These are phyloP conservation scores for Pogostemon cablin DNA, from an alignment of 257 asterid genomes.

Conservation along the genomic window DNA sequence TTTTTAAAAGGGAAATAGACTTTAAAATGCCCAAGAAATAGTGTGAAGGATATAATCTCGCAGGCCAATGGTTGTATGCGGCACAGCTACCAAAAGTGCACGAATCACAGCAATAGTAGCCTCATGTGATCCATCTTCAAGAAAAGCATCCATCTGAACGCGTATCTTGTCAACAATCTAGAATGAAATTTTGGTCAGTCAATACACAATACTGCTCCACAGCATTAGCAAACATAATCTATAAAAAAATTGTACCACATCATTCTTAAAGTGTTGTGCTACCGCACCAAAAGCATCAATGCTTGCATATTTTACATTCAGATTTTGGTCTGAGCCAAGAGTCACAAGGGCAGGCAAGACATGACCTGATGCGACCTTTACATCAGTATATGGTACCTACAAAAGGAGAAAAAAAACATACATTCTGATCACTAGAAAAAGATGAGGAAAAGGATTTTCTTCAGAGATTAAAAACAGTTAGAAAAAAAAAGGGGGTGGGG, in stretches of 20 bases:
- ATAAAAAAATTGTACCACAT: slow-evolving; percentile 51
- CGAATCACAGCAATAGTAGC: slow-evolving; percentile 93
- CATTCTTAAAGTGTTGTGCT: slow-evolving; percentile 92
- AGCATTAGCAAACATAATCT: slow-evolving; percentile 28
- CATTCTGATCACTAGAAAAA: slow-evolving; percentile 10
- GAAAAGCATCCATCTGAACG: slow-evolving; percentile 98
- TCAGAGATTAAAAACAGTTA: not conserved
- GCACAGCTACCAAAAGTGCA: slow-evolving; percentile 86
- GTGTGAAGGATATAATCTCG: slow-evolving; percentile 92
- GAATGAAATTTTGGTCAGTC: slow-evolving; percentile 35
- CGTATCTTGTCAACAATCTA: slow-evolving; percentile 98
- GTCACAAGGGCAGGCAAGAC: slow-evolving; percentile 97
- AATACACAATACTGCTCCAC: slow-evolving; percentile 29
- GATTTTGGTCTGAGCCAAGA: slow-evolving; percentile 96
- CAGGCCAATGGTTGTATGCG: slow-evolving; percentile 81
- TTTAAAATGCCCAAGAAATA: slow-evolving; percentile 25
- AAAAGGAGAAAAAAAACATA: slow-evolving; percentile 26
- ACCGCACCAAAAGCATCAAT: slow-evolving; percentile 96
- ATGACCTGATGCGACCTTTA: slow-evolving; percentile 83
- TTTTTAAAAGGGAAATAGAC: slow-evolving; percentile 18
- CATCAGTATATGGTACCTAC: slow-evolving; percentile 86
- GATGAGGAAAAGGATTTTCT: slow-evolving; percentile 26
- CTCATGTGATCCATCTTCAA: slow-evolving; percentile 98
- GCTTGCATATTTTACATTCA: slow-evolving; percentile 88
- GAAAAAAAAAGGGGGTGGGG: slow-evolving; percentile 19